Percentiles rank a stretch among this genome's conserved stretches.
Evolutionary conservation across 1,139 yeast genomes (phyloP).

Genomic region (Torulaspora pretoriensis): DNA sequence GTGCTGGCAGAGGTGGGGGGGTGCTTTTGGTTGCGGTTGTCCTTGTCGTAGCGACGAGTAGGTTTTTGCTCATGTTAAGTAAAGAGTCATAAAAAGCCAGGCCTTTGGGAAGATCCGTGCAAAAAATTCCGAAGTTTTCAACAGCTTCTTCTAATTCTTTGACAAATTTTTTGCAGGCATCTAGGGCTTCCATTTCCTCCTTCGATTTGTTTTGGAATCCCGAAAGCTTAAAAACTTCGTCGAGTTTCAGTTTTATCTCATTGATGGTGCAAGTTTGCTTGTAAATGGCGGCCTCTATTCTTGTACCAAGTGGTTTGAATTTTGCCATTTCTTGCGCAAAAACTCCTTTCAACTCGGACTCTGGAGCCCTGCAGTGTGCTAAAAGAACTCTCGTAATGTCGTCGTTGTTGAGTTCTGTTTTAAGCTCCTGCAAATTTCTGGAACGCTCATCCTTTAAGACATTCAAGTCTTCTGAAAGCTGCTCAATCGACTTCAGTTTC

Average conservation of each 20-base stretch:
- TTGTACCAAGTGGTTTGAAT: conserved; percentile 62
- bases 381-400: conserved; percentile 79
- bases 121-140: conserved; percentile 54
- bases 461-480: conserved; percentile 48
- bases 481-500: conserved; percentile 39
- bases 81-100: conserved; percentile 58
- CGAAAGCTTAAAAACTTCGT: conserved; percentile 46
- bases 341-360: conserved; percentile 55
- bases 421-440: conserved; percentile 59
- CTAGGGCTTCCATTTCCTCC: conserved; percentile 39
- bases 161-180: conserved; percentile 41
- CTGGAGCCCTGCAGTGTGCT: conserved; percentile 56
- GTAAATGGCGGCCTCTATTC: conserved; percentile 63
- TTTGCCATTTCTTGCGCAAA: conserved; percentile 75
- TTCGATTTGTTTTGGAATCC: conserved; percentile 39
- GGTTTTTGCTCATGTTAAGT: conserved; percentile 40
- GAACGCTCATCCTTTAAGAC: conserved; percentile 56
- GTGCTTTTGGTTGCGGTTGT: conserved; percentile 4
- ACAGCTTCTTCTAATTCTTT: conserved; percentile 48
- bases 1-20: conserved; percentile 15
- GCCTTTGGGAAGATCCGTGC: conserved; percentile 59
- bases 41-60: conserved; percentile 26
- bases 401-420: conserved; percentile 69
- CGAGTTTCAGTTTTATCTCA: conserved; percentile 58
- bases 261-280: conserved; percentile 57